These are phyloP conservation scores for Salvia sclarea DNA, from an alignment of 305 asterid species.

Conservation along the genomic window DNA sequence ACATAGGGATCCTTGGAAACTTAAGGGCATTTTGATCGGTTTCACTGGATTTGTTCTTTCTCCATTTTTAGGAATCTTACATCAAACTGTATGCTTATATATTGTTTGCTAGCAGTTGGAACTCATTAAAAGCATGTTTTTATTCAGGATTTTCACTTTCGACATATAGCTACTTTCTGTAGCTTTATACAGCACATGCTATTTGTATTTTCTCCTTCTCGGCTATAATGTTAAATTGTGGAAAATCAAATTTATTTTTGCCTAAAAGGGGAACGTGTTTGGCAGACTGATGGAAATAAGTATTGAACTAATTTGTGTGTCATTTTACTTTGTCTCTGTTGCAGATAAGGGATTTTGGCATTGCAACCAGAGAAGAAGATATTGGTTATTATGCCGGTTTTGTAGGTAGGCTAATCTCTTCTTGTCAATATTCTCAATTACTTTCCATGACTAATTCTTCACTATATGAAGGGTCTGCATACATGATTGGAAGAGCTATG, in stretches of 20 bases:
- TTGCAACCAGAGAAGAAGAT: slow-evolving; percentile 73
- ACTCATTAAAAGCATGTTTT: no score
- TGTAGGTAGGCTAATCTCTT: slow-evolving; percentile 53
- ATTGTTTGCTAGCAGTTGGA: no score
- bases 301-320: not conserved
- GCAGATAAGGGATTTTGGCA: slow-evolving; percentile 71
- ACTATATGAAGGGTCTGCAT: slow-evolving; percentile 53
- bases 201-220: not conserved
- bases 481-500: slow-evolving; percentile 70
- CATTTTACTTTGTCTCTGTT: slow-evolving; percentile 4
- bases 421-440: not conserved
- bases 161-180: not conserved
- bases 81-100: no score
- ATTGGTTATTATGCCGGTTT: slow-evolving; percentile 85
- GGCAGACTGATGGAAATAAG: not conserved
- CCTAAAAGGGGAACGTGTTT: no score
- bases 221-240: no score
- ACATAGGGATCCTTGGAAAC: no score
- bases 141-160: not conserved
- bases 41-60: no score
- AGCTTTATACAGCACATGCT: not conserved
- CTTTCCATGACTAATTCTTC: not conserved
- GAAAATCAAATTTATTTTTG: no score
- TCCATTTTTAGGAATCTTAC: no score
- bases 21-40: not conserved